Conservation (phyloP, 345 rosid species). For the Bruguiera gymnorhiza region DNA sequence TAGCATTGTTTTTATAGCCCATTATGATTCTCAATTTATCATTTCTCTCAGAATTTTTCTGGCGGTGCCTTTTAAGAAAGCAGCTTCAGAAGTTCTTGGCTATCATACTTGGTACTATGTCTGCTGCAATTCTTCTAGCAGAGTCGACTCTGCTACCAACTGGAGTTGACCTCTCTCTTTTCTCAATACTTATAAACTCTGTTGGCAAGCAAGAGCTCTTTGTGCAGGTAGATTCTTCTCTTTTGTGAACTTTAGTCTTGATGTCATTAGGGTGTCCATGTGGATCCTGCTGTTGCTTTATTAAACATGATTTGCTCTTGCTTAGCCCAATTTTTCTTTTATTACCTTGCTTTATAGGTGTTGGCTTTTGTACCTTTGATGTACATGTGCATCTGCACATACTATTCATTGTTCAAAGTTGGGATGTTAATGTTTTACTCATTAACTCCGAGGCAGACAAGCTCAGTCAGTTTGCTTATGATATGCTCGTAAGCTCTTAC, state of each 20-base stretch:
- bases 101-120: conserved; percentile 65
- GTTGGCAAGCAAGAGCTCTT: conserved; percentile 46
- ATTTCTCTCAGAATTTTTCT: conserved; percentile 64
- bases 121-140: conserved; percentile 94
- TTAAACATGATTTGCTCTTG: not conserved
- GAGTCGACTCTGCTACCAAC: conserved; percentile 69
- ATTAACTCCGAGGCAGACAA: conserved; percentile 90
- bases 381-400: conserved; percentile 98
- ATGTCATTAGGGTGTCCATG: not conserved
- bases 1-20: too few relatives aligned
- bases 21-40: not conserved
- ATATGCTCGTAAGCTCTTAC: conserved; percentile 87
- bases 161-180: conserved; percentile 75
- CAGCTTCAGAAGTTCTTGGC: conserved; percentile 70
- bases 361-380: conserved; percentile 90
- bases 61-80: conserved; percentile 76
- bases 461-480: conserved; percentile 96
- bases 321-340: not conserved
- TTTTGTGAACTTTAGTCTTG: not conserved
- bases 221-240: conserved; percentile 19
- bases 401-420: conserved; percentile 86
- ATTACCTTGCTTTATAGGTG: conserved; percentile 46
- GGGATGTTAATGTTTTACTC: conserved; percentile 99
- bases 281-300: not conserved
- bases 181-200: conserved; percentile 81